Conservation (phyloP, 2,329 filamentous ascomycete species). For the Pseudogymnoascus sp. region DNA sequence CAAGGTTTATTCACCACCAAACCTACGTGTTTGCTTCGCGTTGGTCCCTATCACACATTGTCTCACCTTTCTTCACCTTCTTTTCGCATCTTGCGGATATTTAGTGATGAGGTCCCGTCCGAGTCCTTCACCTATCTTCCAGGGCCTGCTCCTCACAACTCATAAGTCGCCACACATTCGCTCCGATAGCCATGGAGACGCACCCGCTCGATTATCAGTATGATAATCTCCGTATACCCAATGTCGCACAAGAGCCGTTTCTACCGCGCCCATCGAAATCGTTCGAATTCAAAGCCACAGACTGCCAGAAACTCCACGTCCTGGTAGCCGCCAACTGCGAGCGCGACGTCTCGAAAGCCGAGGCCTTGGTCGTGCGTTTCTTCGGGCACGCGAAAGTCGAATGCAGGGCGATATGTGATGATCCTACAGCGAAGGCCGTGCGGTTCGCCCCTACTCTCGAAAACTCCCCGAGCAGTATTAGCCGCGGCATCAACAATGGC, state of each 20-base stretch:
- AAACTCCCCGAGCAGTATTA: conserved; percentile 23
- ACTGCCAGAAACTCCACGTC: conserved; percentile 51
- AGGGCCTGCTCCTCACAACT: conserved; percentile 4
- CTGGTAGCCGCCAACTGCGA: conserved; percentile 61
- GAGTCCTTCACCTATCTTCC: not conserved
- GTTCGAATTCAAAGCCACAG: conserved; percentile 37
- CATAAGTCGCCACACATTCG: conserved; percentile 2
- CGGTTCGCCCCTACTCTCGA: conserved; percentile 37
- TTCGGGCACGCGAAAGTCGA: conserved; percentile 59
- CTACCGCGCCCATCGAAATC: conserved; percentile 22
- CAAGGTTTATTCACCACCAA: conserved; percentile 1
- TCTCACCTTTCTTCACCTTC: not conserved
- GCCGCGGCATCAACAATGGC: not conserved
- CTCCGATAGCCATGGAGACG: not conserved
- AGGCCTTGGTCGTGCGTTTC: conserved; percentile 59
- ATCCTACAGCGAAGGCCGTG: conserved; percentile 56
- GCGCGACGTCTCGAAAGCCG: conserved; percentile 59
- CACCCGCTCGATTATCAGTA: not conserved
- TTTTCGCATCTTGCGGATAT: conserved; percentile 7
- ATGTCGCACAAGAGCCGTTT: conserved; percentile 16
- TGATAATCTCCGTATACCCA: not conserved
- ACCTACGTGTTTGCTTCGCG: conserved; percentile 10
- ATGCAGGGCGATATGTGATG: conserved; percentile 57
- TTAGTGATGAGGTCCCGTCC: conserved; percentile 10
- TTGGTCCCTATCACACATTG: conserved; percentile 1